Evolutionary conservation across 768 basidiomycete genomes (phyloP), one percentile per base, ranked within the genome.

Genomic region (Collybia mongolica): DNA sequence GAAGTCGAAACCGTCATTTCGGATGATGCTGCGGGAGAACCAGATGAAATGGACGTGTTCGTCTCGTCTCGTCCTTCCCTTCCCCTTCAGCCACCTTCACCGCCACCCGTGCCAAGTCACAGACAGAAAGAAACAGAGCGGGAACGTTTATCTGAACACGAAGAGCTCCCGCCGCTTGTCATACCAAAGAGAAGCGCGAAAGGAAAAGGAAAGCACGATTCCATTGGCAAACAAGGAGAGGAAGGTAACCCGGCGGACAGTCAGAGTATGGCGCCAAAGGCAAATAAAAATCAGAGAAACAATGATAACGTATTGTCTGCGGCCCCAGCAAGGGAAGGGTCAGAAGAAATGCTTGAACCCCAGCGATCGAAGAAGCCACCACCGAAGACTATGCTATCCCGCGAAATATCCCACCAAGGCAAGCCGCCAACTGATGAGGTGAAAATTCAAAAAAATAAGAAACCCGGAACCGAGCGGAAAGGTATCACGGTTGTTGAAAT

Each of bases 401-500:
- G 32, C 11, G 32, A 32, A 12, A 6, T 14, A 3, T 22, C n/a
- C 2, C 39, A 41, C 5, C 28, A 45, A 20, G 22, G n/a, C 37
- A 52, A 46, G 39, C 40, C n/a, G 20, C 28, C 50, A 6, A 19
- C 37, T 51, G 51, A 22, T 19, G 58, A 41, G 22, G 59, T 44
- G 41, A 28, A 35, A 39, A 52, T 49, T 37, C 42, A 46, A 19
- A 55, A 55, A 29, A 23, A 24, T 18, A 58, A 47, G 36, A 17
- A 2, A 39, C 47, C 28, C 28, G 41, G 6, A n/a, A 48, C 26
- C 24, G 38, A 44, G 38, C 65, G 57, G 53, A 57, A 56, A 26
- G 44, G 37, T 15, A 41, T 65, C 53, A 67, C 68, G 54, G 70
- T 76, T 14, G 70, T 76, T 20, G 72, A 76, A 44, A 68, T 76